These are phyloP conservation scores for Mycena alexandri DNA, from an alignment of 768 basidiomycete species.

Conservation along the genomic window DNA sequence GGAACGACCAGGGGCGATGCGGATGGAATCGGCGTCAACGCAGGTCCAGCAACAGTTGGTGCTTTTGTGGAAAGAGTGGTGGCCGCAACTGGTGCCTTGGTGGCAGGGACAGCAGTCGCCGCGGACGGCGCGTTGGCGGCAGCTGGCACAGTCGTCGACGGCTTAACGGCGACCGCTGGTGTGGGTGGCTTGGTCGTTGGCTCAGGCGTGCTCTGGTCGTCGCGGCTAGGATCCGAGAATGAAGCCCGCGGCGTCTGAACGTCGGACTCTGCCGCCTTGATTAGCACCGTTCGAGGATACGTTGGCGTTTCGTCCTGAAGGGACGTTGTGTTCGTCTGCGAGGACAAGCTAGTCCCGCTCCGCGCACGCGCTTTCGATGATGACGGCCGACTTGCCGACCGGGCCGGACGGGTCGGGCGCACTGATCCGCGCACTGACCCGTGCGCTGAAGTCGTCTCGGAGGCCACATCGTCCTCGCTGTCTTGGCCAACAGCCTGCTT, in stretches of 20 bases:
- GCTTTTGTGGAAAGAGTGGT: constrained; percentile 31
- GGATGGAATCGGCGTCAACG: constrained; percentile 1
- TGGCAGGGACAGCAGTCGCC: constrained; percentile 30
- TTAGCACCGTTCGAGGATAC: constrained; percentile 45
- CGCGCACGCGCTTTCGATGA: constrained; percentile 60
- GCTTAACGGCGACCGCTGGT: no score
- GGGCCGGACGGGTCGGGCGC: constrained; percentile 55
- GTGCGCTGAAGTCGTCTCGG: constrained; percentile 44
- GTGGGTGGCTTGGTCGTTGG: constrained; percentile 27
- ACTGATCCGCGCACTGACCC: constrained; percentile 43
- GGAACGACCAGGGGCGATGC: constrained; percentile 12
- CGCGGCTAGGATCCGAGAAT: constrained; percentile 52
- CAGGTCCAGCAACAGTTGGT: constrained; percentile 34
- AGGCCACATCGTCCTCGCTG: constrained; percentile 66
- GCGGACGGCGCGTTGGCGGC: no score
- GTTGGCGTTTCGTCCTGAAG: constrained; percentile 42
- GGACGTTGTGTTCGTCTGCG: constrained; percentile 57
- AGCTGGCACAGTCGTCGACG: no score
- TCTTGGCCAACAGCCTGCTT: constrained; percentile 53
- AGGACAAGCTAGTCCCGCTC: constrained; percentile 76
- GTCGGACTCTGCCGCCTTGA: constrained; percentile 49
- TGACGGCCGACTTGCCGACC: constrained; percentile 45
- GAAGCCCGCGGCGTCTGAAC: constrained; percentile 52
- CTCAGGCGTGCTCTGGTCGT: constrained; percentile 51
- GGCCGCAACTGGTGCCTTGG: constrained; percentile 47